Percentiles rank a stretch among this genome's conserved stretches.
Evolutionary conservation across 202 grass and related monocot genomes (phyloP).

Genomic region (Panicum virgatum): DNA sequence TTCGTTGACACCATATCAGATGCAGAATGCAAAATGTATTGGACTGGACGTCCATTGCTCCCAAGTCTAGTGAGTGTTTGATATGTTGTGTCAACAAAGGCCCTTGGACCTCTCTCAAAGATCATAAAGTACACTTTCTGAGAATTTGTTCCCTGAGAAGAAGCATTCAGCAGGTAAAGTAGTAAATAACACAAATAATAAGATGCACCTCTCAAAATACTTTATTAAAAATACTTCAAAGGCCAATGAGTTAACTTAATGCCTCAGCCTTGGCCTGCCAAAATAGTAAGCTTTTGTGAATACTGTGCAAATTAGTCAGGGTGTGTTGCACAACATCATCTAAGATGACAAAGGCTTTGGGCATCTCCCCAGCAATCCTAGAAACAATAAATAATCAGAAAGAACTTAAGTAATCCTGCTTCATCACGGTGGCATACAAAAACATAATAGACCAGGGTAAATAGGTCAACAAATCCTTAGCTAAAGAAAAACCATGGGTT

Average conservation of each 20-base stretch:
- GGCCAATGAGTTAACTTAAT: conserved; percentile 16
- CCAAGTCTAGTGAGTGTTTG: conserved; percentile 55
- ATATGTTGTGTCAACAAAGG: conserved; percentile 66
- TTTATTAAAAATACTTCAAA: background rate
- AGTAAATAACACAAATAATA: conserved; percentile 23
- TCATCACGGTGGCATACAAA: background rate
- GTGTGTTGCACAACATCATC: conserved; percentile 77
- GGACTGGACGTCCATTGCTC: conserved; percentile 54
- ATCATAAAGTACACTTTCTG: conserved; percentile 95
- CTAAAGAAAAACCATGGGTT: background rate
- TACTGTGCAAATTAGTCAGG: conserved; percentile 64
- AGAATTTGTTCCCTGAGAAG: conserved; percentile 69
- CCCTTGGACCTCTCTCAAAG: conserved; percentile 90
- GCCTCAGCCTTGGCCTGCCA: conserved; percentile 88
- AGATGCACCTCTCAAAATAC: background rate
- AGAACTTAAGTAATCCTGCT: background rate
- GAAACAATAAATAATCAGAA: conserved; percentile 12
- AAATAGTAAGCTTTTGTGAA: conserved; percentile 93
- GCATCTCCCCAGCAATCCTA: conserved; percentile 58
- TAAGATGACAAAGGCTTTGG: conserved; percentile 62
- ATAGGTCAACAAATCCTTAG: conserved; percentile 17
- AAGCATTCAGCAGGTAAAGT: conserved; percentile 6
- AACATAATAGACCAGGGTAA: background rate
- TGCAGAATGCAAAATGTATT: conserved; percentile 65
- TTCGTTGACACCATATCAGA: conserved; percentile 80